Evolutionary conservation across 2,329 filamentous ascomycete genomes (phyloP), one percentile per base, ranked within the genome.

Genomic region (Fusarium protoensiforme): DNA sequence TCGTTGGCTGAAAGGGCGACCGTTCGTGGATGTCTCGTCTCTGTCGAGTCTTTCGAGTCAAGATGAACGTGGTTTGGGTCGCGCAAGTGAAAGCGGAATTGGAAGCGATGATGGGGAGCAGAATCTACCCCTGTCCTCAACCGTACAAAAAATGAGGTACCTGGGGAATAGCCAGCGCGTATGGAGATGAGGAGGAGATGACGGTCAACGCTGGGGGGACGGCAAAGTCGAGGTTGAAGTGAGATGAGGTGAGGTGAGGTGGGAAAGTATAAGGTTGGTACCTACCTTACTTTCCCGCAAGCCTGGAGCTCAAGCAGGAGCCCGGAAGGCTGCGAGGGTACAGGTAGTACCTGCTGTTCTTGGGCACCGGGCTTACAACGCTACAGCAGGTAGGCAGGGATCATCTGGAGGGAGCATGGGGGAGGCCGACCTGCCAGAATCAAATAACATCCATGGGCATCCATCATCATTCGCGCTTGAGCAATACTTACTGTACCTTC

Each of bases 1-100:
- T 62, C 67, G 71, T 74, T 73, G 71, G 68, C 57, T 63, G 39
- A 54, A 72, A 65, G 65, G 46, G 65, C 60, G 53, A 63, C 71
- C 60, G 71, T 61, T 72, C 64, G 64, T 74, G 71, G 71, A 71
- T 53, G 46, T 53, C 18, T 31, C 16, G 24, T 22, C 41, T 43
- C n/a, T 41, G 46, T 51, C 46, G 46, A 51, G 46, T 31, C 46
- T 29, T 53, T 53, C 71, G 64, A 74, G 67, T 53, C 46, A n/a
- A 51, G 53, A 18, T 61, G 58, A 64, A 58, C 46, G 66, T 14
- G n/a, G 67, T 64, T 41, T 68, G 36, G 43, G 60, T 48, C 61
- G 43, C 39, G 36, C 29, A 67, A 71, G 64, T 54, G 62, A 59
- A 71, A 31, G 33, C 43, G 18, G 59, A 27, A 51, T 24, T 24